These are phyloP conservation scores for Saitozyma podzolica DNA, from an alignment of 768 basidiomycete species.

Conservation along the genomic window DNA sequence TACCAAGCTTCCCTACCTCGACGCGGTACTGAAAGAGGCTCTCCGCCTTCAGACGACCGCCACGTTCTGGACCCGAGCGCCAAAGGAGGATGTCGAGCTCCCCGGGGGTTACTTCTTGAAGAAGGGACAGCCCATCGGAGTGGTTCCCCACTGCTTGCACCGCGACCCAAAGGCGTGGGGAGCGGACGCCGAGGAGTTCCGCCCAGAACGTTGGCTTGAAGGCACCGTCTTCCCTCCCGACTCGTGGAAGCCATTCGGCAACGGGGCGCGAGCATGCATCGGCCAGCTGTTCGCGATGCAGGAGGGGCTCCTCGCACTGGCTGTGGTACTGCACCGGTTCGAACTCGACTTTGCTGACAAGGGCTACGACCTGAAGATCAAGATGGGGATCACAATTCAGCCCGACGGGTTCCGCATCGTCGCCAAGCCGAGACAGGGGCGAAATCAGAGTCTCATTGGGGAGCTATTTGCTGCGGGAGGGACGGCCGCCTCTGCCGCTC, in stretches of 20 bases:
- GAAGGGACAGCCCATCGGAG: constrained; percentile 45
- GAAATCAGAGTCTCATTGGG: background rate
- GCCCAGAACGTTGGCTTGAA: constrained; percentile 59
- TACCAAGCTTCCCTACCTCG: background rate
- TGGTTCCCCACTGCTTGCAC: constrained; percentile 52
- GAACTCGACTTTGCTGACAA: constrained; percentile 44
- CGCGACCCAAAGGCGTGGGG: constrained; percentile 59
- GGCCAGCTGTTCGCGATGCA: constrained; percentile 60
- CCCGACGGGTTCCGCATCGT: constrained; percentile 56
- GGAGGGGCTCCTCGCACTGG: constrained; percentile 56
- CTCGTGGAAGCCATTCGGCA: constrained; percentile 32
- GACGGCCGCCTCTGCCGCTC: background rate
- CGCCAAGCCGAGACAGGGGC: constrained; percentile 53
- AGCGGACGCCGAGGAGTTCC: constrained; percentile 55
- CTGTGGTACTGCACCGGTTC: background rate
- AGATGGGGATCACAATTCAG: constrained; percentile 57
- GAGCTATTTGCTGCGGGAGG: background rate
- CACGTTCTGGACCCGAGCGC: background rate
- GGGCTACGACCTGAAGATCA: constrained; percentile 57
- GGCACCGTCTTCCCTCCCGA: constrained; percentile 51
- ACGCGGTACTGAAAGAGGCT: background rate
- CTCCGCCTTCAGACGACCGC: background rate
- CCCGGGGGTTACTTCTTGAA: background rate
- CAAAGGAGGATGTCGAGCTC: background rate
- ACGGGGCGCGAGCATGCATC: constrained; percentile 48